Evolutionary conservation across 345 rosid genomes (phyloP).

Genomic region (Salix koriyanagi): DNA sequence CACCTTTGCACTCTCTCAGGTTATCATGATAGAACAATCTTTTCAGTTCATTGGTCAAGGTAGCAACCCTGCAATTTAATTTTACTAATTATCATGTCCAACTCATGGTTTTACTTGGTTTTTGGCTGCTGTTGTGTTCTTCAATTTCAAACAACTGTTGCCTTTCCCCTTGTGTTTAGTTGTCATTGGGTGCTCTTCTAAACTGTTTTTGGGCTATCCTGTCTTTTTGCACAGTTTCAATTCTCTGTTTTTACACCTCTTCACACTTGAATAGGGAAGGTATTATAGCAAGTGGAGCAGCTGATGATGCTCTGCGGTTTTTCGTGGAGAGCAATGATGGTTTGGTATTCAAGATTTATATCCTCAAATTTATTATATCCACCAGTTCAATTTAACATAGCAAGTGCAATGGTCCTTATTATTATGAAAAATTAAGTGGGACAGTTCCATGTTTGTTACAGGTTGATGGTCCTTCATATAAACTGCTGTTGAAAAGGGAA

Average conservation of each 20-base stretch:
- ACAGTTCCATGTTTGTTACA: constrained; percentile 16
- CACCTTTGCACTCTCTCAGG: constrained; percentile 82
- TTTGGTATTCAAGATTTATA: constrained; percentile 35
- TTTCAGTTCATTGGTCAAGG: constrained; percentile 98
- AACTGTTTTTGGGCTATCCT: too few relatives aligned
- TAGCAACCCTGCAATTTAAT: constrained; percentile 21
- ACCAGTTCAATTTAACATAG: background rate
- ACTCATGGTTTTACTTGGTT: background rate
- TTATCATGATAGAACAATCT: constrained; percentile 89
- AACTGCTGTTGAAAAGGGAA: constrained; percentile 62
- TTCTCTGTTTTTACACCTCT: too few relatives aligned
- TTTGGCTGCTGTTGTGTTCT: too few relatives aligned
- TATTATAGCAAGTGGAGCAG: constrained; percentile 87
- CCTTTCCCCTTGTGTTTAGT: too few relatives aligned
- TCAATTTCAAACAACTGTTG: too few relatives aligned
- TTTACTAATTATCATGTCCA: background rate
- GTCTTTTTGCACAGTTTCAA: too few relatives aligned
- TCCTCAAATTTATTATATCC: constrained; percentile 3
- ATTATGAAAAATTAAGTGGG: background rate
- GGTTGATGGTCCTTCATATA: constrained; percentile 67
- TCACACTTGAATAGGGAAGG: constrained; percentile 40
- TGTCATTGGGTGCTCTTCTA: too few relatives aligned
- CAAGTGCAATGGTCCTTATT: background rate
- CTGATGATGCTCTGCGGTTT: constrained; percentile 75
- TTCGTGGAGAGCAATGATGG: constrained; percentile 66